Base-by-base conservation (phyloP, 768 basidiomycete genomes). In the Panellus pusillus region DNA sequence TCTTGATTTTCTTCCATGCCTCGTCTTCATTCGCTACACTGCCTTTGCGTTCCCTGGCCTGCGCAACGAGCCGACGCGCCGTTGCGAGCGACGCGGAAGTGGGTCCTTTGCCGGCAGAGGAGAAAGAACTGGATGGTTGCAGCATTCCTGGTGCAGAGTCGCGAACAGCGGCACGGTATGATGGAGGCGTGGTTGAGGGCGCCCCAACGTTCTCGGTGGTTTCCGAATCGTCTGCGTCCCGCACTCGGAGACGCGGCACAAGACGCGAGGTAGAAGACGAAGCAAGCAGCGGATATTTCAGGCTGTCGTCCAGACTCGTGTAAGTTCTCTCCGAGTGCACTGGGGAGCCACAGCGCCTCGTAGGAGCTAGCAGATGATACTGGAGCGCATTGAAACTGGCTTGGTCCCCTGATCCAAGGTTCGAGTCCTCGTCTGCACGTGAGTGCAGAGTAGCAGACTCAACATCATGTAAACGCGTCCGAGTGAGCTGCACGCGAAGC, bases 1-100 rank as follows among this genome's bases (percentile, higher is more conserved):
- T 80, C 63, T 79, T 77, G 31, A 91, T 83, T 57, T 84, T 89
- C 60, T 84, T 83, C 88, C 89, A 93, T 0, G 86, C 86, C 52
- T 89, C 86, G 50, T 87, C 82, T 63, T 87, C 82, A 61, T 87
- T 83, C 17, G 83, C 68, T n/a, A 75, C 71, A 58, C 74, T 81
- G 12, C 74, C 77, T 59, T 70, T 78, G 24, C 76, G 74, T 57
- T 74, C 76, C 44, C 75, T 66, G 42, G 68, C 68, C 36, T 62
- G 58, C 6, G 67, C 64, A 20, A 74, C 53, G 13, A 58, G 63
- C 47, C 62, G 62, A 20, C 69, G 68, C 36, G 70, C 73, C 38
- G 61, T 58, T 0, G 65, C 60, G 24, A 65, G 60, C 39, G 60
- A 58, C 9, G 57, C 19, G 31, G 58, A 47, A 29, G 17, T 44